These are phyloP conservation scores for Tolypocladium ophioglossoides DNA, from an alignment of 2,329 filamentous ascomycete species.

Conservation along the genomic window DNA sequence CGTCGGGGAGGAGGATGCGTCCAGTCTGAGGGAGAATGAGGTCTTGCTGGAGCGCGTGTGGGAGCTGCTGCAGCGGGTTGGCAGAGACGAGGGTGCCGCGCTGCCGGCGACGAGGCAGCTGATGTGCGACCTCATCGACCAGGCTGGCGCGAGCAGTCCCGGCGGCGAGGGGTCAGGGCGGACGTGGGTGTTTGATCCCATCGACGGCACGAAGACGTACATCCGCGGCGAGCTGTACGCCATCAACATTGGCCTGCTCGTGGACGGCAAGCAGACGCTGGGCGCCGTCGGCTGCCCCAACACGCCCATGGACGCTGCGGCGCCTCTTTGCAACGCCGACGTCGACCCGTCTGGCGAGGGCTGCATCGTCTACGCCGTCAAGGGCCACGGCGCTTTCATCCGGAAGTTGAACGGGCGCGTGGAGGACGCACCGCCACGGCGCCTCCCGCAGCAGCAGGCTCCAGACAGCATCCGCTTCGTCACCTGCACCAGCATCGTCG, in stretches of 20 bases:
- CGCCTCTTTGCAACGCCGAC: conserved; percentile 31
- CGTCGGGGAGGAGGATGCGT: conserved; percentile 46
- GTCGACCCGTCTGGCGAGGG: conserved; percentile 33
- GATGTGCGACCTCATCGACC: conserved; percentile 43
- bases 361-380: conserved; percentile 39
- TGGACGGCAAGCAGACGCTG: conserved; percentile 37
- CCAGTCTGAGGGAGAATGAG: conserved; percentile 31
- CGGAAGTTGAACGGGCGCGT: conserved; percentile 23
- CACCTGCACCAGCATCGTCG: conserved; percentile 33
- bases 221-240: conserved; percentile 43
- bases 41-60: conserved; percentile 36
- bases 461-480: conserved; percentile 28
- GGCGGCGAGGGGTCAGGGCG: conserved; percentile 22
- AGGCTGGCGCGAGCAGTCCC: conserved; percentile 32
- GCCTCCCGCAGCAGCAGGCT: conserved; percentile 16
- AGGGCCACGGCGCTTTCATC: conserved; percentile 36
- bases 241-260: conserved; percentile 43
- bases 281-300: conserved; percentile 39
- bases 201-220: conserved; percentile 50
- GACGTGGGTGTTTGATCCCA: conserved; percentile 50
- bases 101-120: conserved; percentile 29
- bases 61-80: conserved; percentile 26
- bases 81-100: conserved; percentile 14
- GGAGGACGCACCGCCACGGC: conserved; percentile 14
- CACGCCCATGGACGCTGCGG: conserved; percentile 25